phyloP scores from a whole-genome alignment of 148 eudicot species.

The Hydrangea macrophylla region DNA sequence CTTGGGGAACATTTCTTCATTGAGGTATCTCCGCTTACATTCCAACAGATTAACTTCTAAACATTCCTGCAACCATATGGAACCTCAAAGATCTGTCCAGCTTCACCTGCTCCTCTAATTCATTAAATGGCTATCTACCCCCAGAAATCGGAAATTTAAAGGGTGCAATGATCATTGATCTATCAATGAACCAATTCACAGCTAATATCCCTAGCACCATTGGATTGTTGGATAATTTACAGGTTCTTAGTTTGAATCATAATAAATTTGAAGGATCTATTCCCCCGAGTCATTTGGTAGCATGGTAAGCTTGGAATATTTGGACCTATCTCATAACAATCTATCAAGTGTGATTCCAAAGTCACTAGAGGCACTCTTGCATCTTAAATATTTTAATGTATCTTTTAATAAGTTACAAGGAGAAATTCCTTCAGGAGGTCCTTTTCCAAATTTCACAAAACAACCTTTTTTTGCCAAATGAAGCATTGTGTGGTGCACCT shows the following conservation, averaged over 20 bases:
- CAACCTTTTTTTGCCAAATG: neutral
- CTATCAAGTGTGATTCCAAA: neutral
- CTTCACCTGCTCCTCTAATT: neutral
- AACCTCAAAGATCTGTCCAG: neutral
- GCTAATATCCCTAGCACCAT: neutral
- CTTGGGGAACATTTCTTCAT: neutral
- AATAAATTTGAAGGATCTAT: neutral
- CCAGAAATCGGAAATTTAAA: neutral
- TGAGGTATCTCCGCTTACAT: neutral
- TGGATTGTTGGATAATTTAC: neutral
- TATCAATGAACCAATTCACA: neutral
- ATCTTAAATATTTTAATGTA: neutral
- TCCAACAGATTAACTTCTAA: neutral
- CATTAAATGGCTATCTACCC: neutral
- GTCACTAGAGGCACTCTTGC: neutral
- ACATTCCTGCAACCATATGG: neutral
- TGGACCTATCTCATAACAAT: conserved; percentile 3
- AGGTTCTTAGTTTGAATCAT: neutral
- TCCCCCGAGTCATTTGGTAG: neutral
- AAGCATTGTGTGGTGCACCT: conserved; percentile 4
- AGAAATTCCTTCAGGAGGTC: conserved; percentile 1
- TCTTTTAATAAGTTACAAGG: neutral
- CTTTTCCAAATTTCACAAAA: neutral
- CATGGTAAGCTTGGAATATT: neutral
- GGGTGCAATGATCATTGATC: neutral